Evolutionary conservation across 2,329 filamentous ascomycete genomes (phyloP).

Genomic region (Pseudopithomyces maydicus): DNA sequence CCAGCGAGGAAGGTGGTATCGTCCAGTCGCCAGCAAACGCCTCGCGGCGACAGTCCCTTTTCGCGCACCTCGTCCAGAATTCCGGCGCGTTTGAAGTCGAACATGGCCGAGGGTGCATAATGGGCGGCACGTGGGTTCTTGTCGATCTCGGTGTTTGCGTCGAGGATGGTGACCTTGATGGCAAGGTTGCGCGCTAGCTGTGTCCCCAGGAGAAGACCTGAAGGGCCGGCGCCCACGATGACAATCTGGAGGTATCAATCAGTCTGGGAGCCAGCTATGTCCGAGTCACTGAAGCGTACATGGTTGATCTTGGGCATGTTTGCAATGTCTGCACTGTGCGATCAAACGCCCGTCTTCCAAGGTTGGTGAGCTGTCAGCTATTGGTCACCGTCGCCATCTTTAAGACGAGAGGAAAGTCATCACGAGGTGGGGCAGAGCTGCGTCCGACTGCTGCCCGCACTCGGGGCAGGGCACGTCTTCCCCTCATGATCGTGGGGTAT

Average conservation of each 20-base stretch:
- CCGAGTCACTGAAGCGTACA: constrained; percentile 18
- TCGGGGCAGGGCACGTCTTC: not conserved
- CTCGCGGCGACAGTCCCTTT: constrained; percentile 49
- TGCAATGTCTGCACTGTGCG: constrained; percentile 3
- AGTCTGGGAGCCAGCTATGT: constrained; percentile 1
- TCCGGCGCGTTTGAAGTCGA: constrained; percentile 64
- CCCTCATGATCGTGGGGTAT: constrained; percentile 8
- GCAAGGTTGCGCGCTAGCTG: constrained; percentile 57
- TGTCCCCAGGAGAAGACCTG: constrained; percentile 45
- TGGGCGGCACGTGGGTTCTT: constrained; percentile 66
- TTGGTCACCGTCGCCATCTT: constrained; percentile 12
- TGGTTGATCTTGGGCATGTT: constrained; percentile 39
- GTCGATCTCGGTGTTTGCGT: constrained; percentile 60
- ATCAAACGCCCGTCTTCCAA: constrained; percentile 13
- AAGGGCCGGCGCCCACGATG: constrained; percentile 40
- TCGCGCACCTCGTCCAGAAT: constrained; percentile 58
- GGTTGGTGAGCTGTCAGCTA: constrained; percentile 5
- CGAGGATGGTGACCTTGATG: constrained; percentile 61
- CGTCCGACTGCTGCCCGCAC: not conserved
- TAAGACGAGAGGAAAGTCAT: not conserved
- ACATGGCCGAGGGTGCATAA: constrained; percentile 63
- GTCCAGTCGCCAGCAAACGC: constrained; percentile 53
- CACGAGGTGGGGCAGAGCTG: constrained; percentile 23
- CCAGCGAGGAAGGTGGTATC: constrained; percentile 36
- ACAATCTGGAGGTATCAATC: constrained; percentile 26